Evolutionary conservation across 495 filamentous ascomycete species (phyloP).

Genomic region (Darksidea phi): DNA sequence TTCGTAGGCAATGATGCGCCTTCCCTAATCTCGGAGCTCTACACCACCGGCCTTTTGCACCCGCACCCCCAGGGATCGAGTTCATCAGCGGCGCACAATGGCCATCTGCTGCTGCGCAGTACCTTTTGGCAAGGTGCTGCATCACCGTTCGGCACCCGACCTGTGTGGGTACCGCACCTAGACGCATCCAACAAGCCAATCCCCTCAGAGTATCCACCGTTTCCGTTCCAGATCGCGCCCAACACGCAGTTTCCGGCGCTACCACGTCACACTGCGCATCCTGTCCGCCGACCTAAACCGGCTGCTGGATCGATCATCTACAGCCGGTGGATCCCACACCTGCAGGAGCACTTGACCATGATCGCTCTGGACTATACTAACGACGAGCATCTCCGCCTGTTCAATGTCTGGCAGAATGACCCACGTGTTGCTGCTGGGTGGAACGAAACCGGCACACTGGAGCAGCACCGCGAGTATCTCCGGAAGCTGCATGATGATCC

Average conservation of each 20-base stretch:
- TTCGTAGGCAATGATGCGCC: slow-evolving; percentile 40
- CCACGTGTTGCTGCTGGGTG: slow-evolving; percentile 67
- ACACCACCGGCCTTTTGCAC: slow-evolving; percentile 49
- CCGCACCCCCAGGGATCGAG: slow-evolving; percentile 54
- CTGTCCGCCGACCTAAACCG: slow-evolving; percentile 60
- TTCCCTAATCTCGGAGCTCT: slow-evolving; percentile 43
- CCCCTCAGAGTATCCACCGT: slow-evolving; percentile 50
- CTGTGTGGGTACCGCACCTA: slow-evolving; percentile 54
- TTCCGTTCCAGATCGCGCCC: slow-evolving; percentile 56
- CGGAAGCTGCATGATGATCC: slow-evolving; percentile 59
- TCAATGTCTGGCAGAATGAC: slow-evolving; percentile 70
- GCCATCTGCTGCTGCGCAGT: slow-evolving; percentile 44
- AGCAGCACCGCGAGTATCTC: slow-evolving; percentile 64
- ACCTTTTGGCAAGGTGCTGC: slow-evolving; percentile 71
- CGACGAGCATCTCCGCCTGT: slow-evolving; percentile 56
- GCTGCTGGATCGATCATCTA: slow-evolving; percentile 60
- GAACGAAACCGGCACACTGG: slow-evolving; percentile 64
- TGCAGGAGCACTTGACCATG: slow-evolving; percentile 65
- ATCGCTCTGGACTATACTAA: slow-evolving; percentile 59
- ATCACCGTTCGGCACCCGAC: slow-evolving; percentile 61
- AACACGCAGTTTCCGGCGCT: slow-evolving; percentile 53
- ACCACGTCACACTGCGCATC: slow-evolving; percentile 55
- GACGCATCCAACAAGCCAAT: slow-evolving; percentile 46
- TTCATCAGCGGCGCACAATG: slow-evolving; percentile 47
- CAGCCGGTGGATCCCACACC: slow-evolving; percentile 66